Base-by-base conservation (phyloP, 2,329 filamentous ascomycete species). In the Knoxdaviesia capensis region DNA sequence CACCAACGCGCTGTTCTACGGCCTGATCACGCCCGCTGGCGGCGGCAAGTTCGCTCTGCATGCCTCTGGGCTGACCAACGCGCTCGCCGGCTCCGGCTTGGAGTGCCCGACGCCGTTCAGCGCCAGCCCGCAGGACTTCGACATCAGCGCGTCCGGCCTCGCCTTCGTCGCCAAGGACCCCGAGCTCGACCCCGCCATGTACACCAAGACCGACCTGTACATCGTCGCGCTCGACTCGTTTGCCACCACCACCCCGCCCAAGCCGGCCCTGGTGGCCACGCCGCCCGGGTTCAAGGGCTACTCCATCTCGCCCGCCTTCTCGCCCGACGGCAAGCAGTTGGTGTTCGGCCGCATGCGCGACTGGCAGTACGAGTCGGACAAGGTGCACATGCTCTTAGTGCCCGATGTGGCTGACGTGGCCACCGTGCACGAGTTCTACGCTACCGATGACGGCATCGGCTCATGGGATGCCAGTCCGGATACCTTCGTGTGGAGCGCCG, bases 161-260 rank as follows among this genome's bases (percentile, higher is more conserved):
- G 71, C 77, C 6, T 87, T 87, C 51, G 72, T 85, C 7, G 71
- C 82, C 6, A 84, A 83, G 49, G 81, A 86, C 50, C 80, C 80
- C 0, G 62, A 71, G 7, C 58, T 85, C 30, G 74, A 80, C 50
- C 74, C 72, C 3, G 81, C 82, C 0, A 69, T 80, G 44, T 74
- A 81, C 56, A 93, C 85, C 5, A 88, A 87, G 52, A 79, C 79
- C 1, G 81, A 90, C 52, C 69, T 92, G 32, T 93, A 90, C 57
- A 73, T 78, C 39, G 69, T 81, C 4, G 69, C 76, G 0, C 61
- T 86, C 32, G 62, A 65, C 40, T 71, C 66, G 4, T 86, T 80
- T 52, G 58, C 64, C 5, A 66, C 75, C 32, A 39, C 43, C 41
- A 53, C 66, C 54, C 56, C 74, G 47, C 61, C 66, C 29, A 45